A percentile compares a stretch with the other conserved stretches of the same genome.
Evolutionary conservation across 1,139 yeast genomes (phyloP).

Genomic region (Hanseniaspora gamundiae): DNA sequence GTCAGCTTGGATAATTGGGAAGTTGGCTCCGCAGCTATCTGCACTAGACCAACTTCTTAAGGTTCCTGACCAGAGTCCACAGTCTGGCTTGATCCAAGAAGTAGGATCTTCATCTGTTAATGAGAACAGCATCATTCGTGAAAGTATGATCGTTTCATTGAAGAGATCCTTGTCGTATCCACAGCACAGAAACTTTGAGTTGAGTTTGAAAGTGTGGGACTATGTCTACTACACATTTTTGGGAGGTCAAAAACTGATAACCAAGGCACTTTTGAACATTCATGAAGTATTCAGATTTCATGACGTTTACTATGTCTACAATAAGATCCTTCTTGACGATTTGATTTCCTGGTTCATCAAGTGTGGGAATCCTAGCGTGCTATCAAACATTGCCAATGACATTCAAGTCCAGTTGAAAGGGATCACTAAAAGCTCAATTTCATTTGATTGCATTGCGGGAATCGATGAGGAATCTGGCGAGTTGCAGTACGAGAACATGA

Average conservation of each 20-base stretch:
- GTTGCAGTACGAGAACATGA: constrained; percentile 18
- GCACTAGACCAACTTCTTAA: constrained; percentile 47
- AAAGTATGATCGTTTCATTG: constrained; percentile 46
- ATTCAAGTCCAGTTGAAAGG: constrained; percentile 13
- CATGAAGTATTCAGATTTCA: constrained; percentile 72
- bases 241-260: constrained; percentile 56
- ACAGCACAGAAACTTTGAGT: constrained; percentile 56
- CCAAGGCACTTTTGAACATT: constrained; percentile 45
- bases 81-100: constrained; percentile 9
- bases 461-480: constrained; percentile 17
- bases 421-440: constrained; percentile 12
- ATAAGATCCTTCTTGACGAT: constrained; percentile 70
- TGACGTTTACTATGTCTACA: constrained; percentile 82
- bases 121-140: constrained; percentile 30
- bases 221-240: constrained; percentile 58
- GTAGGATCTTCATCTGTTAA: not conserved
- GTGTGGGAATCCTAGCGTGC: constrained; percentile 32
- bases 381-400: not conserved
- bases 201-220: constrained; percentile 54
- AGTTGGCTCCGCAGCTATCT: constrained; percentile 64
- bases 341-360: constrained; percentile 65
- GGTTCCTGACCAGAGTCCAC: constrained; percentile 16
- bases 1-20: constrained; percentile 91
- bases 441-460: constrained; percentile 18
- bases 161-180: constrained; percentile 74